phyloP scores from a whole-genome alignment of 345 rosid genomes.

The Pseudoturritis turrita region DNA sequence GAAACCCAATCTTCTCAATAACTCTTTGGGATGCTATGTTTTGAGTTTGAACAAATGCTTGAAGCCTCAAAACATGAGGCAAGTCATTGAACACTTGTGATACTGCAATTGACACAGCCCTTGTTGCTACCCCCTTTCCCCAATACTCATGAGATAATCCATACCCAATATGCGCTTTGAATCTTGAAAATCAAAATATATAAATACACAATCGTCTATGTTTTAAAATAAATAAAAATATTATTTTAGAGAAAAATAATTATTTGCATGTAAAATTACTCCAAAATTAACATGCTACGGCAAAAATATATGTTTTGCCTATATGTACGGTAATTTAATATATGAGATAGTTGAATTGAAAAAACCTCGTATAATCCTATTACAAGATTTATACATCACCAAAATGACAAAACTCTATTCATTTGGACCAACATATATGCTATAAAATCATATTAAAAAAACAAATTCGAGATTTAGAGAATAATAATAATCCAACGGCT shows the following conservation, averaged over 20 bases:
- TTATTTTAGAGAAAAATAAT: neutral
- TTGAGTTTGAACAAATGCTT: constrained; percentile 36
- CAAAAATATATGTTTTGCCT: neutral
- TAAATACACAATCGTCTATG: neutral
- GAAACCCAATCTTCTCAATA: constrained; percentile 40
- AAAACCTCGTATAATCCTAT: too few species aligned
- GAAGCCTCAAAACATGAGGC: constrained; percentile 37
- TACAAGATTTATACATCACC: too few species aligned
- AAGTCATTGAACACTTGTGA: constrained; percentile 31
- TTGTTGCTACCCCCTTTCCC: constrained; percentile 44
- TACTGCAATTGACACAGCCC: constrained; percentile 34
- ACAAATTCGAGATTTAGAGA: neutral
- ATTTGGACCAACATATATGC: too few species aligned
- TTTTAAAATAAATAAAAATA: neutral
- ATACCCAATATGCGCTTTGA: constrained; percentile 37
- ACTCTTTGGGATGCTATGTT: constrained; percentile 44
- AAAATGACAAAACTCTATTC: neutral
- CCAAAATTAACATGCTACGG: too few species aligned
- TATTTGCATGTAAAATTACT: neutral
- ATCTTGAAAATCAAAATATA: neutral
- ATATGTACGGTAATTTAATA: neutral
- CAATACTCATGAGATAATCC: constrained; percentile 39
- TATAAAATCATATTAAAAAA: neutral
- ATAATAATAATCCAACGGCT: neutral
- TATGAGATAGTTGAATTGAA: too few species aligned